These are phyloP conservation scores for Tremellales sp. DNA, from an alignment of 1,284 basidiomycete genomes.

Conservation along the genomic window DNA sequence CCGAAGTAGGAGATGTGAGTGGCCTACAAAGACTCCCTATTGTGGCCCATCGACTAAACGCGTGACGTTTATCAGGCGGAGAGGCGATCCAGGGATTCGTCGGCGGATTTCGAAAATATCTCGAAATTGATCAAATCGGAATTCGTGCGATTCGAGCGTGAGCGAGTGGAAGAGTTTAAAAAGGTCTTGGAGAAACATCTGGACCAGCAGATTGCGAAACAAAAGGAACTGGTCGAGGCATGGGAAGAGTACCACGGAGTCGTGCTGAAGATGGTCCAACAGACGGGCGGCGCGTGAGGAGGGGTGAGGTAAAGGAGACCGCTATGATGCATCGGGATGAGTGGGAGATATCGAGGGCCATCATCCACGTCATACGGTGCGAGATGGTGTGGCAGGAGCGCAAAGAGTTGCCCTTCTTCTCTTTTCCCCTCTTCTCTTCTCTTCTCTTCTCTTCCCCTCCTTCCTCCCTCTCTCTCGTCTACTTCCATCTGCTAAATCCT, in stretches of 20 bases:
- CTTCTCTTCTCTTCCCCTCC: too few species aligned
- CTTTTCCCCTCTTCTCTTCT: too few species aligned
- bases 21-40: too few species aligned
- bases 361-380: too few species aligned
- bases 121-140: conserved; percentile 85
- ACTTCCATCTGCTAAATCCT: too few species aligned
- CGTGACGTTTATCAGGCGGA: conserved; percentile 60
- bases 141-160: conserved; percentile 88
- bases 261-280: conserved; percentile 39
- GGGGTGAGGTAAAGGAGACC: too few species aligned
- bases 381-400: too few species aligned
- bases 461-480: too few species aligned
- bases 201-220: conserved; percentile 35
- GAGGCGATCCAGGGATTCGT: conserved; percentile 70
- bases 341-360: too few species aligned
- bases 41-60: too few species aligned
- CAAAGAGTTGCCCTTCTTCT: too few species aligned
- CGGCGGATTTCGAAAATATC: conserved; percentile 81
- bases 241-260: conserved; percentile 44
- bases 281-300: conserved; percentile 10
- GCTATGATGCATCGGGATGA: too few species aligned
- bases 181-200: conserved; percentile 38
- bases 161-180: conserved; percentile 65
- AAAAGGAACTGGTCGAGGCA: conserved; percentile 40
- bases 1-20: conserved; percentile 71